A percentile compares a stretch with the other conserved stretches of the same genome.
Evolutionary conservation across 768 basidiomycete species (phyloP).

Genomic region (Tremella yokohamensis): DNA sequence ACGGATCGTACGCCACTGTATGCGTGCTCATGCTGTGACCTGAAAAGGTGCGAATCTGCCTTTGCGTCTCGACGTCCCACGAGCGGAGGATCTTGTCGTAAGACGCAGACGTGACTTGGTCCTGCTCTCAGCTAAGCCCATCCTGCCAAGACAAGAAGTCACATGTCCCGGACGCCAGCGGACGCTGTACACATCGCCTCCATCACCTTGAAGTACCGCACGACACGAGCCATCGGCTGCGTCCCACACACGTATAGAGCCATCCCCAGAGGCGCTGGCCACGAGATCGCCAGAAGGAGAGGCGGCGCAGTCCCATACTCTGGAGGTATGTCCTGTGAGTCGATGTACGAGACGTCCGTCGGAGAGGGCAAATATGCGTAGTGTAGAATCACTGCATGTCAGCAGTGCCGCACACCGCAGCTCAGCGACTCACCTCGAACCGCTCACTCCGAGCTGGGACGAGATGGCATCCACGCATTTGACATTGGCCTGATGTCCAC

Average conservation of each 20-base stretch:
- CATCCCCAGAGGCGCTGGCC: conserved; percentile 45
- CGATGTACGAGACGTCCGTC: conserved; percentile 19
- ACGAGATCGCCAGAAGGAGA: conserved; percentile 7
- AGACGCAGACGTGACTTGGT: conserved; percentile 39
- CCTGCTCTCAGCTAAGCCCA: conserved; percentile 20
- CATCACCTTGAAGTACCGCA: conserved; percentile 30
- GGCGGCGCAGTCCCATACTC: conserved; percentile 43
- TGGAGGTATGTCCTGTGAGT: conserved; percentile 40
- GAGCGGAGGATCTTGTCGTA: conserved; percentile 48
- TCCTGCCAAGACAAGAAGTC: not conserved
- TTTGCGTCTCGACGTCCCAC: conserved; percentile 43
- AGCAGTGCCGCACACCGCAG: too few species aligned
- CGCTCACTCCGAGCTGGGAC: conserved; percentile 34
- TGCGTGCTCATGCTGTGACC: conserved; percentile 45
- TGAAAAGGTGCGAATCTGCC: conserved; percentile 47
- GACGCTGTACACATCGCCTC: conserved; percentile 48
- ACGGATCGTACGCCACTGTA: conserved; percentile 38
- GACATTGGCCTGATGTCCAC: conserved; percentile 40
- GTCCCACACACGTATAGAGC: conserved; percentile 45
- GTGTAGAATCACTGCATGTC: conserved; percentile 35
- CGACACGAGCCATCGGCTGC: conserved; percentile 16
- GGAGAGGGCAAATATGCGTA: conserved; percentile 37
- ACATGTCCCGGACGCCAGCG: conserved; percentile 40
- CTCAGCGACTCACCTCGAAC: conserved; percentile 27
- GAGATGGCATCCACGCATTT: conserved; percentile 42